A percentile compares a stretch with the other conserved stretches of the same genome.
These are phyloP conservation scores for Phytomonas sp. DNA, from an alignment of 208 protist genomes.

Conservation along the genomic window DNA sequence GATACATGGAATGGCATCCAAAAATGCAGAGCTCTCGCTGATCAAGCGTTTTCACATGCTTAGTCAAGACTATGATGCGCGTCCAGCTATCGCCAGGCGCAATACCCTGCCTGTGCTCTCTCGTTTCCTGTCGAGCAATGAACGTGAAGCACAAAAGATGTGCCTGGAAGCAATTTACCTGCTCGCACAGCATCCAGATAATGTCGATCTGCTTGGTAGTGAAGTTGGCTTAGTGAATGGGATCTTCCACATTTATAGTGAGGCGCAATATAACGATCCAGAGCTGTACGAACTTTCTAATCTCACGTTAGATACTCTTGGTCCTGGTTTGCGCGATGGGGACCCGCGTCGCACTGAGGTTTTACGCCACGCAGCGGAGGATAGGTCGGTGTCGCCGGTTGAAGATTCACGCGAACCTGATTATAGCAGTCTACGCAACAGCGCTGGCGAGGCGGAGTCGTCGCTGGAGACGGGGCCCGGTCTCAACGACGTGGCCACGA, in stretches of 20 bases:
- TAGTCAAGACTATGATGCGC: conserved; percentile 61
- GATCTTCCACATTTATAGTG: conserved; percentile 63
- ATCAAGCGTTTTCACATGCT: conserved; percentile 74
- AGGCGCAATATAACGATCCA: conserved; percentile 70
- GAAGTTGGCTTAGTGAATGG: conserved; percentile 37
- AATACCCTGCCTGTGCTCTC: conserved; percentile 76
- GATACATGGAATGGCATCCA: conserved; percentile 35
- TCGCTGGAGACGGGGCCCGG: not conserved
- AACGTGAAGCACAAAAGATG: conserved; percentile 65
- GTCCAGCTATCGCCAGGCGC: conserved; percentile 69
- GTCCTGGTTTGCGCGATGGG: conserved; percentile 26
- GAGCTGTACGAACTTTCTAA: conserved; percentile 52
- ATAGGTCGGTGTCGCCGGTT: conserved; percentile 9
- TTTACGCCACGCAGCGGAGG: conserved; percentile 17
- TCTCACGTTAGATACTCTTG: conserved; percentile 37
- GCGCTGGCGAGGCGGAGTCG: not conserved
- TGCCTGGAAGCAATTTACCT: conserved; percentile 61
- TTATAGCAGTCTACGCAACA: conserved; percentile 16
- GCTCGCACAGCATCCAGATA: conserved; percentile 81
- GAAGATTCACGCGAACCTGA: not conserved
- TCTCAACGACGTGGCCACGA: not conserved
- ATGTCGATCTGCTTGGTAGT: conserved; percentile 56
- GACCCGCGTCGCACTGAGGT: conserved; percentile 38
- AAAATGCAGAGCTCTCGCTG: conserved; percentile 70
- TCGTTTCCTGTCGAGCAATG: conserved; percentile 75